Base-by-base conservation (phyloP, 2,329 filamentous ascomycete species). In the Pseudogymnoascus sp. region DNA sequence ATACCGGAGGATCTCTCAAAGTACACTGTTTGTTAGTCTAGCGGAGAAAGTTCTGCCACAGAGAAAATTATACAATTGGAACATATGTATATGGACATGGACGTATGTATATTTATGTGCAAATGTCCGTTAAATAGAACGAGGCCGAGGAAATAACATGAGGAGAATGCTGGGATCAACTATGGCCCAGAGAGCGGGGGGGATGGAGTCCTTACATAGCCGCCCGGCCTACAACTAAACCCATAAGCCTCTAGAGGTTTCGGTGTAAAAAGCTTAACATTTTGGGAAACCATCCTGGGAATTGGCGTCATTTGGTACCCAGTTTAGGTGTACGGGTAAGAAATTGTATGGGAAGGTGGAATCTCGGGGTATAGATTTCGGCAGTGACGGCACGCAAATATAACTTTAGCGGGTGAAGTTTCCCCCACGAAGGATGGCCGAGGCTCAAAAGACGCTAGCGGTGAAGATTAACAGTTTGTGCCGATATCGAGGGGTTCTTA, bases 261-360 rank as follows among this genome's bases (percentile, higher is more conserved):
- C 49, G 28, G 49, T 5, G 49, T 55, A 55, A 55, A 55, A 60
- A 60, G 58, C 58, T 60, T 60, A 35, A 60, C 58, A 11, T 33
- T 12, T 55, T 55, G n/a, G 45, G 49, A 55, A 55, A 14, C 25
- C 28, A 35, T 16, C 49, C 28, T 55, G 23, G 49, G 49, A 21
- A 55, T 55, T 55, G 49, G 49, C 49, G 49, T 33, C 49, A 55
- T 55, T 16, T 16, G 25, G 25, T 52, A 52, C 45, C 7, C 16
- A 52, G 25, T 31, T 8, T 52, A 31, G 45, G 25, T 31, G 45
- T 31, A 52, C 3, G 25, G 45, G 3, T n/a, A 31, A n/a, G 25
- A 52, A 52, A 52, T 52, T 31, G 49, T 55, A 55, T 55, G 28
- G 45, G 25, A 55, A 55, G 49, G 49, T 55, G 49, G 25, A 18